Evolutionary conservation across 805 yeast species (phyloP), one percentile per base, ranked within the genome.

Genomic region (Torulaspora maleeae): DNA sequence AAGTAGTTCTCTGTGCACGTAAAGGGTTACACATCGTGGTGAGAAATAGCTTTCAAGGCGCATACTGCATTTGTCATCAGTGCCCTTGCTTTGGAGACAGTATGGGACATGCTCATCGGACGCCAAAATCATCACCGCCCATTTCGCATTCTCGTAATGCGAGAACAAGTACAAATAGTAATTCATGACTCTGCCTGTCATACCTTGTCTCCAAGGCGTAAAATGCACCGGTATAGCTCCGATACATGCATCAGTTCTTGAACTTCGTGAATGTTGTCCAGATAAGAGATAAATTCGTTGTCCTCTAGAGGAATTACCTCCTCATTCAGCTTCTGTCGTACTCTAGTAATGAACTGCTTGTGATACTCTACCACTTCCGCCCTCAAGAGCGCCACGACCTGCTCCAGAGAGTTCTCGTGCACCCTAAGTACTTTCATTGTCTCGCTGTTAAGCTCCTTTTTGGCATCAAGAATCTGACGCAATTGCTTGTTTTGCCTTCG

Each of bases 171-270:
- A 4, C 5, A 6, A 8, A 22, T 4, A 22, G 25, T 8, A 22
- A 7, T 22, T 22, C 25, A 22, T 8, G 10, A 22, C 10, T 22
- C 4, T 22, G 8, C 4, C 5, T 22, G 10, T 22, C 5, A 22
- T 7, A 22, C 25, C 25, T 22, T 2, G 7, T 22, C 20, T n/a
- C 13, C 35, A 32, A 24, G 27, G 8, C 36, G 34, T 16, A 56
- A 44, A 10, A 56, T 24, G 2, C 37, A 27, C 27, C 62, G 41
- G 33, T 51, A 59, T 17, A 52, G 27, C 27, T 54, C 48, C 2
- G 59, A 55, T 5, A 59, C 34, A 6, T 52, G 56, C 29, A 54
- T 29, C 10, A 58, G 45, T 33, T 52, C 44, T 28, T 56, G 56
- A 8, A 58, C 27, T 33, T 52, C 54, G 12, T 37, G 36, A 6